Conservation (phyloP, 176 grass and related monocot species). For the Stipa capillata region DNA sequence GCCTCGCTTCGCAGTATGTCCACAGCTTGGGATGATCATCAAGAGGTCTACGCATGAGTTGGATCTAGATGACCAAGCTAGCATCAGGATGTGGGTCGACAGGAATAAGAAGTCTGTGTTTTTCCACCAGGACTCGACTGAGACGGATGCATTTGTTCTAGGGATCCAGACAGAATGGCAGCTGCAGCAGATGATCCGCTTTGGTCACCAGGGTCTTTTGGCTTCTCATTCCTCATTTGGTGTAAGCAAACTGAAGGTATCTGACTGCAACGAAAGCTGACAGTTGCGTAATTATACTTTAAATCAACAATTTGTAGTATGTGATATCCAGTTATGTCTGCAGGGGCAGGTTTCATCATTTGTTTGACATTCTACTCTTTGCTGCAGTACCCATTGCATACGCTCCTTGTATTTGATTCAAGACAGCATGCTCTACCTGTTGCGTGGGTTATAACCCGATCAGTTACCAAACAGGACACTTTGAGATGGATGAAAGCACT, state of each 20-base stretch:
- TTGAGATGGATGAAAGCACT: constrained; percentile 86
- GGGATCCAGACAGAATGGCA: constrained; percentile 94
- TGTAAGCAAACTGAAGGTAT: constrained; percentile 94
- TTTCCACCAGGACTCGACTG: constrained; percentile 76
- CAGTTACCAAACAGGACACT: constrained; percentile 71
- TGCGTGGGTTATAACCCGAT: constrained; percentile 91
- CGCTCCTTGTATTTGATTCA: constrained; percentile 82
- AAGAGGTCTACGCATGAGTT: constrained; percentile 90
- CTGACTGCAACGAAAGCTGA: neutral
- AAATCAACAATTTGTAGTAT: neutral
- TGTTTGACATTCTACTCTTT: constrained; percentile 23
- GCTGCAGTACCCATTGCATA: constrained; percentile 81
- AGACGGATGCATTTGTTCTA: constrained; percentile 67
- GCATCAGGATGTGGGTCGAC: constrained; percentile 87
- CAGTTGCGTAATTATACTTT: neutral
- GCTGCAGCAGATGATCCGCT: constrained; percentile 80
- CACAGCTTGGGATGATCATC: constrained; percentile 96
- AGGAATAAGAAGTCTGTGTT: constrained; percentile 87
- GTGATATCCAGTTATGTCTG: neutral
- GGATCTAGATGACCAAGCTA: constrained; percentile 79
- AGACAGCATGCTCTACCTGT: constrained; percentile 75
- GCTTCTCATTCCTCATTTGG: constrained; percentile 77
- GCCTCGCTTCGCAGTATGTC: constrained; percentile 70
- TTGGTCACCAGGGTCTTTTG: constrained; percentile 68
- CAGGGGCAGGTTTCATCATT: neutral